These are phyloP conservation scores for Leccinum huronense DNA, from an alignment of 1,284 basidiomycete genomes.

Conservation along the genomic window DNA sequence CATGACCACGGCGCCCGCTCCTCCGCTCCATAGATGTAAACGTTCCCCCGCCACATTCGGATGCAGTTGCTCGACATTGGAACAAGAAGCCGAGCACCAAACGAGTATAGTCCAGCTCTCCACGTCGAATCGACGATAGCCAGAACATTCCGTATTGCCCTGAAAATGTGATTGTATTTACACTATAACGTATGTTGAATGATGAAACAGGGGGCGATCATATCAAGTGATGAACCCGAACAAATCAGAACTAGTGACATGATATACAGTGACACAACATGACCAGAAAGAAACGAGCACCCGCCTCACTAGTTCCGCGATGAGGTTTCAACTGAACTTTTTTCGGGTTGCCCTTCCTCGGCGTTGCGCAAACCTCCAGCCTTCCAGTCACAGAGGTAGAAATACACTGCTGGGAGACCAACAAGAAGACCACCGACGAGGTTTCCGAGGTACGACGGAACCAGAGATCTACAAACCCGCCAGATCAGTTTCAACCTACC, in stretches of 20 bases:
- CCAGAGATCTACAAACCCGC: slow-evolving; percentile 49
- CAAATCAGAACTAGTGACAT: not conserved
- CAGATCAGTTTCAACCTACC: not conserved
- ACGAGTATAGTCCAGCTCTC: not conserved
- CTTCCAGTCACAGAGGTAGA: slow-evolving; percentile 55
- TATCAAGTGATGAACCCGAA: not conserved
- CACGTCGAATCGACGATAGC: too few relatives aligned
- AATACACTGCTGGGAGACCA: slow-evolving; percentile 59
- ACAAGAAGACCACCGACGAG: slow-evolving; percentile 66
- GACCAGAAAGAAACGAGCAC: not conserved
- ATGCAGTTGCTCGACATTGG: not conserved
- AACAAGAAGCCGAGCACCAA: not conserved
- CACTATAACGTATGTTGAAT: not conserved
- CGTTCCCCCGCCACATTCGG: not conserved
- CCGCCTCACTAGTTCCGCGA: slow-evolving; percentile 52
- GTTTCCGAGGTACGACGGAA: slow-evolving; percentile 69
- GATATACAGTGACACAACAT: not conserved
- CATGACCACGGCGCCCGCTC: not conserved
- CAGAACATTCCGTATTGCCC: not conserved
- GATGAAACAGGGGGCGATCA: not conserved
- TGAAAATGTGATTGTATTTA: not conserved
- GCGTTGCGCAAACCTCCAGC: slow-evolving; percentile 39
- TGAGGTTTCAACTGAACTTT: slow-evolving; percentile 14
- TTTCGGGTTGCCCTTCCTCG: slow-evolving; percentile 34
- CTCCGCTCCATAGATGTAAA: not conserved